A percentile compares a stretch with the other conserved stretches of the same genome.
These are phyloP conservation scores for Fusarium palustre DNA, from an alignment of 2,329 filamentous ascomycete genomes.

Conservation along the genomic window DNA sequence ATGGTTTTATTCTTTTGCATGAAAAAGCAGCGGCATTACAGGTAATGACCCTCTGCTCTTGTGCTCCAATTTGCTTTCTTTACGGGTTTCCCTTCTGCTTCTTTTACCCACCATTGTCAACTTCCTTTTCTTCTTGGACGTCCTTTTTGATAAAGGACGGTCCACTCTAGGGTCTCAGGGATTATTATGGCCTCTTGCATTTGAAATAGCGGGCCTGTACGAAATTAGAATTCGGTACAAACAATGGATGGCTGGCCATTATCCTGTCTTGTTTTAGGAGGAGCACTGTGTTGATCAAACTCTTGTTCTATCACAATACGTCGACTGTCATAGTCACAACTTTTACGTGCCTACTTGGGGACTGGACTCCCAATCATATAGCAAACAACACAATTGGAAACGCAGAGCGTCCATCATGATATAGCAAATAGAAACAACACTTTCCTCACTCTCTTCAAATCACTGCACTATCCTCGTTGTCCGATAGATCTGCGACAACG, in stretches of 20 bases:
- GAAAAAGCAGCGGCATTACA: conserved; percentile 20
- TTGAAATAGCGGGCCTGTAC: conserved; percentile 20
- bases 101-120: neutral
- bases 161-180: conserved; percentile 33
- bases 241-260: conserved; percentile 39
- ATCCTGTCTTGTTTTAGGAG: conserved; percentile 25
- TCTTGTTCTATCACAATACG: conserved; percentile 25
- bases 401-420: conserved; percentile 39
- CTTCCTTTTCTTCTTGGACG: conserved; percentile 23
- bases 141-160: conserved; percentile 30
- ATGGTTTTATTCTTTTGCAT: conserved; percentile 17
- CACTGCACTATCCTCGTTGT: neutral
- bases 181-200: conserved; percentile 38
- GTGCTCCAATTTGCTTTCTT: conserved; percentile 2
- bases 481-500: neutral
- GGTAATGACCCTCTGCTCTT: conserved; percentile 9
- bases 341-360: conserved; percentile 16
- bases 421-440: conserved; percentile 38
- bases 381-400: conserved; percentile 19
- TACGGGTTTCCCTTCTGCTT: conserved; percentile 1
- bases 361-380: conserved; percentile 22
- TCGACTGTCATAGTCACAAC: conserved; percentile 33
- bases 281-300: neutral
- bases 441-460: conserved; percentile 1
- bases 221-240: conserved; percentile 16